A percentile compares a stretch with the other conserved stretches of the same genome.
phyloP scores from a whole-genome alignment of 2,329 filamentous ascomycete species.

The Raffaelea ambrosiae region DNA sequence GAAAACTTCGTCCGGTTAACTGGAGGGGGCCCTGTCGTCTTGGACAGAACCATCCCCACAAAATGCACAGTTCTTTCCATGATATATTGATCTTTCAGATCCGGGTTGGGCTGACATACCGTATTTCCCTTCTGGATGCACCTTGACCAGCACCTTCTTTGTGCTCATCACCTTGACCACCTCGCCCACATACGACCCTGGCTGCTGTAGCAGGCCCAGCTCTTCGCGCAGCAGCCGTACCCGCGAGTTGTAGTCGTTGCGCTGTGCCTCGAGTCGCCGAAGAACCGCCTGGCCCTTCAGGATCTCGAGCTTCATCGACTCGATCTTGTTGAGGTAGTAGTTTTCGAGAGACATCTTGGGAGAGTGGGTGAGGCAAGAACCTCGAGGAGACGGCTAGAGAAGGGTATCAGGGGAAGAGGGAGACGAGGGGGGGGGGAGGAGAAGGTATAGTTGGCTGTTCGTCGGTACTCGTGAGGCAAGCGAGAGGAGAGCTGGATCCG shows the following conservation, averaged over 20 bases:
- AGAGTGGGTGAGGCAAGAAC: constrained; percentile 6
- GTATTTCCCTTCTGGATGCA: constrained; percentile 99
- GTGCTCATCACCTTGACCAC: constrained; percentile 99
- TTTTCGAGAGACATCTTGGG: constrained; percentile 95
- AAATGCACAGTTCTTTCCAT: too few species aligned
- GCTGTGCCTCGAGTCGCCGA: constrained; percentile 89
- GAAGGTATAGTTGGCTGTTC: too few species aligned
- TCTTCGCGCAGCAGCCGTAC: constrained; percentile 93
- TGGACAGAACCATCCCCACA: too few species aligned
- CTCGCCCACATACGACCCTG: constrained; percentile 95
- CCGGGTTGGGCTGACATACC: too few species aligned
- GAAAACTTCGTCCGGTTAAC: too few species aligned
- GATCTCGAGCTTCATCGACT: constrained; percentile 99
- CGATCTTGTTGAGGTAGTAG: constrained; percentile 99
- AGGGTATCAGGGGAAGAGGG: too few species aligned
- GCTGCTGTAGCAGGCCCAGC: constrained; percentile 90
- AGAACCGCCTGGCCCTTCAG: constrained; percentile 96
- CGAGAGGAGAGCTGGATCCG: too few species aligned
- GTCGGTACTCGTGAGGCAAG: too few species aligned
- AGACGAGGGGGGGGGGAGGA: too few species aligned
- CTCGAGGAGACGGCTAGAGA: too few species aligned
- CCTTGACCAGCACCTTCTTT: constrained; percentile 98
- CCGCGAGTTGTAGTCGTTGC: constrained; percentile 98
- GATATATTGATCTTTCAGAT: too few species aligned
- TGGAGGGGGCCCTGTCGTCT: too few species aligned